Percentiles rank a stretch among this genome's conserved stretches.
Evolutionary conservation across 441 rosid genomes (phyloP).

Genomic region (Populus hybrid): DNA sequence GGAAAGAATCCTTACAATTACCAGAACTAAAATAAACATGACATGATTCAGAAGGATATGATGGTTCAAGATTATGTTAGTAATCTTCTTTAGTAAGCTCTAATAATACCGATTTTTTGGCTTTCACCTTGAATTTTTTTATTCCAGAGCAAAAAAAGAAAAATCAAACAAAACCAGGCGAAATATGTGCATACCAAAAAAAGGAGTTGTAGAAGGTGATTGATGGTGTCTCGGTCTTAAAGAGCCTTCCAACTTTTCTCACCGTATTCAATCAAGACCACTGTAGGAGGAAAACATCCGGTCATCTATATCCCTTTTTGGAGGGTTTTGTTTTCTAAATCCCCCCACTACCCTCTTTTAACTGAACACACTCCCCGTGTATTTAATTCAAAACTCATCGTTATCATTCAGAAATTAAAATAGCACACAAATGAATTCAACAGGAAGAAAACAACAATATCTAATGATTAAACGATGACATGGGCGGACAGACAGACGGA

Average conservation of each 20-base stretch:
- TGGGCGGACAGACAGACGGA: too few relatives aligned
- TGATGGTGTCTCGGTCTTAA: conserved; percentile 49
- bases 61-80: background rate
- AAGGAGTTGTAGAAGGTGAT: too few relatives aligned
- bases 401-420: too few relatives aligned
- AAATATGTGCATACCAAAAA: conserved; percentile 82
- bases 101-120: background rate
- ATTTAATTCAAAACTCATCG: background rate
- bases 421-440: background rate
- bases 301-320: conserved; percentile 74
- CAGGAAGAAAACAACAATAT: background rate
- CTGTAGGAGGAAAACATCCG: conserved; percentile 83
- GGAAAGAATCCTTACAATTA: conserved; percentile 73
- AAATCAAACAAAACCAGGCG: conserved; percentile 27
- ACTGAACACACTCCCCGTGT: conserved; percentile 21
- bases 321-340: conserved; percentile 22
- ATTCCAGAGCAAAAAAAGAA: conserved; percentile 24
- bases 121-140: conserved; percentile 4
- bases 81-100: too few relatives aligned
- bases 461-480: background rate
- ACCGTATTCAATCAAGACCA: conserved; percentile 73
- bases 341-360: conserved; percentile 37
- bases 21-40: conserved; percentile 58
- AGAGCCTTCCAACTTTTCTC: conserved; percentile 76
- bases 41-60: conserved; percentile 15